Evolutionary conservation across 176 grass and related monocot genomes (phyloP), one percentile per base, ranked within the genome.

Genomic region (Poa pratensis): DNA sequence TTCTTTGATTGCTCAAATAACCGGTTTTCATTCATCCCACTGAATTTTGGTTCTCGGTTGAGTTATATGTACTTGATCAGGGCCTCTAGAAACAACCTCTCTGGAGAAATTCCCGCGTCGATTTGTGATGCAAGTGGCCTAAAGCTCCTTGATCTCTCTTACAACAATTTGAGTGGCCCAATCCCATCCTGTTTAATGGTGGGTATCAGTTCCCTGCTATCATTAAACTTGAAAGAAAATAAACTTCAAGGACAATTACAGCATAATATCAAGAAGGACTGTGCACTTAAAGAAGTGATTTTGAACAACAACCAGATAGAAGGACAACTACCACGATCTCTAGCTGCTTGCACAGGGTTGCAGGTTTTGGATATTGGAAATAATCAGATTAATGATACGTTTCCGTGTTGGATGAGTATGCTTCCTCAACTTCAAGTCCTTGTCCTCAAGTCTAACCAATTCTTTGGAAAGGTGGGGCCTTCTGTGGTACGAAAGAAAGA

Each of bases 371-470:
- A 88, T 24, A 52, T 91, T 0, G 50, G 82, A 27, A 88, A 85
- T 6, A 91, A 88, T 76, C 49, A 0, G 3, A 61, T 89, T 2
- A 39, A 0, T 68, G 90, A 82, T 17, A 49, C 78, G 5, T 92
- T 89, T 58, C 86, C 90, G 15, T 89, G 83, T 34, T 92, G 86
- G 82, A 43, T 92, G 52, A 82, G 64, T 43, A 28, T 14, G 3
- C 49, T 92, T 51, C 82, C 78, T 55, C 45, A 86, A 30, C 83
- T 92, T 73, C 86, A 92, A 74, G 86, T 89, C 7, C 67, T 89
- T 7, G 69, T 79, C 10, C 73, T 92, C 6, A 73, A 64, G 16
- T 86, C 60, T 24, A 92, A 89, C 30, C 50, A 3, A 3, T 86
- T 92, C 5, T 4, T 9, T 5, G 82, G 90, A 5, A 2, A 75